A percentile compares a stretch with the other conserved stretches of the same genome.
phyloP scores from a whole-genome alignment of 768 basidiomycete species.

The Termitomyces sp. region DNA sequence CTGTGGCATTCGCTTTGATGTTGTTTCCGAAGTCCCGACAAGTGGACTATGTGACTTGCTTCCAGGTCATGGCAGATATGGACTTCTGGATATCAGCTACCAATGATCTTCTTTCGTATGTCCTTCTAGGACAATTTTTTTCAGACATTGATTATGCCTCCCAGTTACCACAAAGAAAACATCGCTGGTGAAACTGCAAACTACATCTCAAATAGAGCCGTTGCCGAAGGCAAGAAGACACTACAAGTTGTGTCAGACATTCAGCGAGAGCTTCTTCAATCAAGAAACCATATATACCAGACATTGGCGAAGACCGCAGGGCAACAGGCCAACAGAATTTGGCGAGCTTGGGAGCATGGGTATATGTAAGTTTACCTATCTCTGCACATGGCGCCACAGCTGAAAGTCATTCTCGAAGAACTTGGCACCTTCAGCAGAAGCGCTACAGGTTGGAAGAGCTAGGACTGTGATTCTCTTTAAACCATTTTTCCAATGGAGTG shows the following conservation, averaged over 20 bases:
- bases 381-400: not conserved
- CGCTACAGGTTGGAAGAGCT: conserved; percentile 1
- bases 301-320: not conserved
- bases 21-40: conserved; percentile 13
- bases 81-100: conserved; percentile 11
- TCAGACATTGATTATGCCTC: not conserved
- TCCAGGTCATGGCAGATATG: conserved; percentile 18
- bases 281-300: conserved; percentile 3
- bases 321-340: not conserved
- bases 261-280: conserved; percentile 5
- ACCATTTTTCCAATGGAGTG: too few species aligned
- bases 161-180: conserved; percentile 18
- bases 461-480: not conserved
- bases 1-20: conserved; percentile 11
- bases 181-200: conserved; percentile 16
- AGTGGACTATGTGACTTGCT: conserved; percentile 10
- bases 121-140: not conserved
- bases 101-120: conserved; percentile 20
- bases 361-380: conserved; percentile 7
- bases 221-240: conserved; percentile 3
- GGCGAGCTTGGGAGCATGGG: conserved; percentile 11
- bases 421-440: conserved; percentile 3
- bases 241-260: conserved; percentile 11
- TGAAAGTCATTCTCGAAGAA: not conserved
- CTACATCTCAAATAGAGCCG: conserved; percentile 13